Base-by-base conservation (phyloP, 2,329 filamentous ascomycete genomes). In the Fusarium temperatum region DNA sequence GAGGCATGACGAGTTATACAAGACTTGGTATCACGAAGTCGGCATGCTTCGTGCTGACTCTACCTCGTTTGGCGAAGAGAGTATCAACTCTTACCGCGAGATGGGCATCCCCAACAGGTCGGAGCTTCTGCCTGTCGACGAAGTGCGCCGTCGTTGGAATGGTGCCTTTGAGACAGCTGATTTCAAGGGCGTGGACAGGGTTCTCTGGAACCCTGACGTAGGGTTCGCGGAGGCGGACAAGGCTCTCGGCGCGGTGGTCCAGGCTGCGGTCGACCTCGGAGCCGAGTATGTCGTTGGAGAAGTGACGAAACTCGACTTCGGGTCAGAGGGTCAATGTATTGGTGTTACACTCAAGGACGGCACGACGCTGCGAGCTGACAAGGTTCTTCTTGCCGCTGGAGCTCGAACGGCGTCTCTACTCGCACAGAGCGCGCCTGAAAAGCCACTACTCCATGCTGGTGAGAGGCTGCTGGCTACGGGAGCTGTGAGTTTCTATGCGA, bases 191-290 rank as follows among this genome's bases (percentile, higher is more conserved):
- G 84, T 89, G 51, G 87, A 87, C 68, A 86, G 86, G 72, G 84
- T 90, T 24, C 83, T 89, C 28, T 85, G 87, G 73, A 91, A 91
- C 81, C 87, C 86, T 68, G 87, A 84, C 38, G 89, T 88, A 78
- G 89, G 89, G 5, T 91, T 88, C 84, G 89, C 85, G 24, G 87
- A 88, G 57, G 89, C 89, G 18, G 88, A 88, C 63, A 87, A 89
- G 78, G 85, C 87, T 42, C 80, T 91, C 54, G 81, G 83, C 57
- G 88, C 87, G 18, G 86, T 91, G 20, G 88, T 88, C 12, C 85
- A 87, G 66, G 83, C 83, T 57, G 86, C 84, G 30, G 76, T 90
- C 14, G 84, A 86, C 59, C 79, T 86, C 38, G 89, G 89, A 12
- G 89, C 89, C 70, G 85, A 88, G 74, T 90, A 90, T 67, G 82